A percentile compares a stretch with the other conserved stretches of the same genome.
Evolutionary conservation across 495 filamentous ascomycete species (phyloP).

Genomic region (Amorphotheca resinae): DNA sequence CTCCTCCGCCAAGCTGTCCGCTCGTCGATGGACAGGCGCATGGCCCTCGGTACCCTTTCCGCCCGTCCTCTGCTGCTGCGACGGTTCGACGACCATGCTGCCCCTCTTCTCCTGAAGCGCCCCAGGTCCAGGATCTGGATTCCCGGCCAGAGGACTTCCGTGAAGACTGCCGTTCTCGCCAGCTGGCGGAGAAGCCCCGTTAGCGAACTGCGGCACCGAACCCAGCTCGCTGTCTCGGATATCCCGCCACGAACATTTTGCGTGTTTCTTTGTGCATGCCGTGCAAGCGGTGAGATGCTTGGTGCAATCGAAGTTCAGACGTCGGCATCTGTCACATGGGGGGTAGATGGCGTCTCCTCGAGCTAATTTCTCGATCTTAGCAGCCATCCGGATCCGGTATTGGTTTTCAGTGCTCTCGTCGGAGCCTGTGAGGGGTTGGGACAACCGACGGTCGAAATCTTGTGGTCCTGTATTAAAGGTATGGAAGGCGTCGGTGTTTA

Average conservation of each 20-base stretch:
- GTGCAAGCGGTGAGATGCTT: slow-evolving; percentile 78
- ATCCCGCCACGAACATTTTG: slow-evolving; percentile 71
- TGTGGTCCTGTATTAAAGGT: slow-evolving; percentile 2
- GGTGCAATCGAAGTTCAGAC: slow-evolving; percentile 67
- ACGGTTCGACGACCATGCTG: neutral
- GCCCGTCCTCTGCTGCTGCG: neutral
- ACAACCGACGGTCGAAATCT: slow-evolving; percentile 7
- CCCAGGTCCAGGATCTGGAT: neutral
- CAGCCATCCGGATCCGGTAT: slow-evolving; percentile 53
- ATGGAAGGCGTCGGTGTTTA: slow-evolving; percentile 1
- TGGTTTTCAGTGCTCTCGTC: slow-evolving; percentile 17
- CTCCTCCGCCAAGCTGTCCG: slow-evolving; percentile 7
- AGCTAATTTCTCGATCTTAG: slow-evolving; percentile 60
- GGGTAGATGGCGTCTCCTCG: slow-evolving; percentile 62
- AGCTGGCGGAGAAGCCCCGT: neutral
- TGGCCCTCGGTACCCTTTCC: neutral
- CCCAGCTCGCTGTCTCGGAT: slow-evolving; percentile 57
- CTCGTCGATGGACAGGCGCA: neutral
- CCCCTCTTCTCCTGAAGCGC: neutral
- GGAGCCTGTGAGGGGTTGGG: slow-evolving; percentile 4
- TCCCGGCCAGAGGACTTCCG: neutral
- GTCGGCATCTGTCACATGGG: slow-evolving; percentile 72
- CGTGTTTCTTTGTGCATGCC: slow-evolving; percentile 81
- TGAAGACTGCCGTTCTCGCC: neutral
- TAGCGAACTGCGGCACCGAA: slow-evolving; percentile 15